Conservation (phyloP, 108 stramenopile genomes). For the Aurantiochytrium sp. region DNA sequence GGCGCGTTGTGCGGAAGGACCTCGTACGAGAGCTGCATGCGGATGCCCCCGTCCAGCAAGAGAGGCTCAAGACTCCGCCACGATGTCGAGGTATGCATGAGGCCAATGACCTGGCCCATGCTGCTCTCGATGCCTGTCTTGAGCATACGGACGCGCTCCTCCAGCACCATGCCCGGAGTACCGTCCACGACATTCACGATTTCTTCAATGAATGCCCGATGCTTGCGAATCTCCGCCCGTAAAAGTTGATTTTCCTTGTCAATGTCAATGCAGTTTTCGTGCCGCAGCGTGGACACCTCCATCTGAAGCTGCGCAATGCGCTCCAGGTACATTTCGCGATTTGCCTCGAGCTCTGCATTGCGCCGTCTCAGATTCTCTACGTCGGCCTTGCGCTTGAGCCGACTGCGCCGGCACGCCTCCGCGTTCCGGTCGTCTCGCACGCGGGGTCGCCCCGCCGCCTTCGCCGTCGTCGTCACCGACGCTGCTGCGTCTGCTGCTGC, state of each 20-base stretch:
- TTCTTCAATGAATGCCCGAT: not conserved
- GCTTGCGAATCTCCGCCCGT: not conserved
- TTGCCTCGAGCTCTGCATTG: not conserved
- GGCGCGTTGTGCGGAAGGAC: not conserved
- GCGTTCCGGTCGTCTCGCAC: not conserved
- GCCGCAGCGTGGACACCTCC: not conserved
- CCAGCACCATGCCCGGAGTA: not conserved
- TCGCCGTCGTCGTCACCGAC: too few relatives aligned
- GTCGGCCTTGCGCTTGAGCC: not conserved
- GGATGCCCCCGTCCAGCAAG: not conserved
- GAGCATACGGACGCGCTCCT: not conserved
- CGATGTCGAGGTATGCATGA: not conserved
- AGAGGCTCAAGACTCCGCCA: not conserved
- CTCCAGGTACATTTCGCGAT: not conserved
- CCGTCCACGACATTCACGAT: not conserved
- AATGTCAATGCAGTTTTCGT: not conserved
- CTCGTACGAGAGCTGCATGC: not conserved
- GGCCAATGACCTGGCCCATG: not conserved
- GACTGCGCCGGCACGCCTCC: not conserved
- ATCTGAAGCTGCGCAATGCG: not conserved
- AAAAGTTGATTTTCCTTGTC: not conserved
- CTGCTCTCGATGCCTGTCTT: not conserved
- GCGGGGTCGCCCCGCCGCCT: too few relatives aligned
- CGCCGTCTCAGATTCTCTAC: not conserved
- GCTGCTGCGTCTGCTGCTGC: too few relatives aligned